These are phyloP conservation scores for Fusarium lateritium DNA, from an alignment of 2,329 filamentous ascomycete species.

Conservation along the genomic window DNA sequence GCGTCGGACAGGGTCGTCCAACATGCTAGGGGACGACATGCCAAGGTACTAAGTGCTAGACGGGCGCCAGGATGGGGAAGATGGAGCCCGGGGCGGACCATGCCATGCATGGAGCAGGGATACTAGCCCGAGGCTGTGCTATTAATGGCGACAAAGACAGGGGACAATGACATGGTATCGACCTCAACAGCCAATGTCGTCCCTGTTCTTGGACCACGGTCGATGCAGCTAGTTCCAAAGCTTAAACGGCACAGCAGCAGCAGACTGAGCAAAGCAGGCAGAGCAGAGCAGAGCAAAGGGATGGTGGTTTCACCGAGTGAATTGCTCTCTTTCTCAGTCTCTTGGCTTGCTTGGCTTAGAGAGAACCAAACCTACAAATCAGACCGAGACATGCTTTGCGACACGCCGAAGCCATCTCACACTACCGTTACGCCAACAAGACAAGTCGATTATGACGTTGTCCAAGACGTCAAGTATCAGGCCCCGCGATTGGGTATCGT, in stretches of 20 bases:
- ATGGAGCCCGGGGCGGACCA: constrained; percentile 24
- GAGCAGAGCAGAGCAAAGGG: neutral
- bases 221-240: constrained; percentile 40
- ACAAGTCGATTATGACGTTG: constrained; percentile 13
- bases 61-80: constrained; percentile 22
- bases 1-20: constrained; percentile 34
- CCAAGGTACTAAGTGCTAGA: constrained; percentile 10
- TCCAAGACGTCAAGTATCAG: neutral
- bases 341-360: neutral
- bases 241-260: constrained; percentile 43
- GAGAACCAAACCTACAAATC: neutral
- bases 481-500: constrained; percentile 5
- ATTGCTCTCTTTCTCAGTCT: constrained; percentile 4
- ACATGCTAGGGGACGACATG: constrained; percentile 19
- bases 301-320: constrained; percentile 17
- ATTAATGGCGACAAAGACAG: constrained; percentile 41
- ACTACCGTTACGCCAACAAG: neutral
- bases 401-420: neutral
- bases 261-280: neutral
- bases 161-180: constrained; percentile 10
- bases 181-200: neutral
- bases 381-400: neutral
- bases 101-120: constrained; percentile 14
- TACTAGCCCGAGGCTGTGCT: constrained; percentile 34
- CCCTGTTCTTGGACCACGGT: constrained; percentile 9